Percentiles rank a stretch among this genome's conserved stretches.
Evolutionary conservation across 1,139 yeast species (phyloP).

Genomic region (Hanseniaspora gamundiae): DNA sequence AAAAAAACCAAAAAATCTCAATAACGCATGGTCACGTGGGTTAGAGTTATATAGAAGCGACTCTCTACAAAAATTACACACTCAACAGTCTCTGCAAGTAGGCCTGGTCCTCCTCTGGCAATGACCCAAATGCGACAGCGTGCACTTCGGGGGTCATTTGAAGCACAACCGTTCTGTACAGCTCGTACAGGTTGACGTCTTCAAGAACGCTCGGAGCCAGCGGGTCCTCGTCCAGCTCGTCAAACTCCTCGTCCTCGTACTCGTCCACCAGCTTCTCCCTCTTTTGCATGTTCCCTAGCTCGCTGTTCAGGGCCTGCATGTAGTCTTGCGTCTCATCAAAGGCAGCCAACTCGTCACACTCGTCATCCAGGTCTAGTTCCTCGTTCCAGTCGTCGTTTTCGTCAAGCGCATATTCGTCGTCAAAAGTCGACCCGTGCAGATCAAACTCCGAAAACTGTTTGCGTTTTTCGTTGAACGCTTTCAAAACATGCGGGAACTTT

Average conservation of each 20-base stretch:
- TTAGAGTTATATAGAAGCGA: not conserved
- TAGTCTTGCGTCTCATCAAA: constrained; percentile 34
- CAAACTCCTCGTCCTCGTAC: constrained; percentile 34
- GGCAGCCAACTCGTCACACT: constrained; percentile 35
- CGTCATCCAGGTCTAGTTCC: constrained; percentile 25
- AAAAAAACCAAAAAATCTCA: too few relatives aligned
- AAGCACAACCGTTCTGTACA: constrained; percentile 31
- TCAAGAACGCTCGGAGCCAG: constrained; percentile 71
- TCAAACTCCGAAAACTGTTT: constrained; percentile 30
- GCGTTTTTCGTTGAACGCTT: constrained; percentile 49
- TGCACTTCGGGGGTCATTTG: constrained; percentile 26
- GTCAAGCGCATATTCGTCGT: constrained; percentile 22
- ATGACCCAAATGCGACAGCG: constrained; percentile 20
- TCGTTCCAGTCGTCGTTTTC: constrained; percentile 19
- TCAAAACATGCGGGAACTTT: constrained; percentile 60
- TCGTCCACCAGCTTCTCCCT: constrained; percentile 25
- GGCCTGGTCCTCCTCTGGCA: constrained; percentile 27
- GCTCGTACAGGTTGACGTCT: constrained; percentile 47
- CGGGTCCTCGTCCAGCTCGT: constrained; percentile 67
- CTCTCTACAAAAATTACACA: not conserved
- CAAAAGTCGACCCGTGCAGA: not conserved
- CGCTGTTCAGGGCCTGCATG: constrained; percentile 33
- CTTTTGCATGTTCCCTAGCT: constrained; percentile 27
- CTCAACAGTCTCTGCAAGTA: not conserved
- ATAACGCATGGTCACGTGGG: too few relatives aligned